Evolutionary conservation across 345 rosid species (phyloP).

Genomic region (Eucalyptus globulus): DNA sequence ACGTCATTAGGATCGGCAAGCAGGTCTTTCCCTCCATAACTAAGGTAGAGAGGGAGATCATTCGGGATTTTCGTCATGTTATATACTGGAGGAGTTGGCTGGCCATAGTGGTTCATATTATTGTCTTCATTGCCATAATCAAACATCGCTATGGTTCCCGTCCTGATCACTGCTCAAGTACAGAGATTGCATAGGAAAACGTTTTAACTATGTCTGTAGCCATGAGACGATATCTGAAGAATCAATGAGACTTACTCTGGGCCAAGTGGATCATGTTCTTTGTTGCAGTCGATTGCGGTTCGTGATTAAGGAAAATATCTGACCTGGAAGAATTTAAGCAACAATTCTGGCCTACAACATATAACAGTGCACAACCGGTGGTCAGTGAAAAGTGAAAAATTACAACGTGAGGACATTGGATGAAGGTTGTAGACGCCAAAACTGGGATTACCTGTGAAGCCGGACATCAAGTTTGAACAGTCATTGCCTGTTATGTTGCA

Average conservation of each 20-base stretch:
- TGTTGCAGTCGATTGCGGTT: conserved; percentile 21
- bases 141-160: conserved; percentile 29
- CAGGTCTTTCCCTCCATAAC: conserved; percentile 33
- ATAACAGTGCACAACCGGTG: neutral
- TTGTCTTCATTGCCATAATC: conserved; percentile 20
- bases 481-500: conserved; percentile 2
- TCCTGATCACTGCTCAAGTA: conserved; percentile 19
- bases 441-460: conserved; percentile 11
- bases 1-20: conserved; percentile 32
- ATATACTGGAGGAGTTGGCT: conserved; percentile 38
- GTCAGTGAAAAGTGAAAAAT: neutral
- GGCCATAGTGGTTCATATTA: conserved; percentile 34
- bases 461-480: conserved; percentile 8
- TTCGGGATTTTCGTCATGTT: conserved; percentile 30
- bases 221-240: neutral
- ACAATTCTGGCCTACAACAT: conserved; percentile 16
- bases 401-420: neutral
- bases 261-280: conserved; percentile 25
- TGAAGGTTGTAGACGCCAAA: neutral
- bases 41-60: conserved; percentile 27
- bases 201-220: no score
- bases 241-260: conserved; percentile 15
- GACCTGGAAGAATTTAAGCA: conserved; percentile 14
- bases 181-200: neutral
- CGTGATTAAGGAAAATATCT: neutral